Base-by-base conservation (phyloP, 306 rosid species). In the Dalbergia cochinchinensis region DNA sequence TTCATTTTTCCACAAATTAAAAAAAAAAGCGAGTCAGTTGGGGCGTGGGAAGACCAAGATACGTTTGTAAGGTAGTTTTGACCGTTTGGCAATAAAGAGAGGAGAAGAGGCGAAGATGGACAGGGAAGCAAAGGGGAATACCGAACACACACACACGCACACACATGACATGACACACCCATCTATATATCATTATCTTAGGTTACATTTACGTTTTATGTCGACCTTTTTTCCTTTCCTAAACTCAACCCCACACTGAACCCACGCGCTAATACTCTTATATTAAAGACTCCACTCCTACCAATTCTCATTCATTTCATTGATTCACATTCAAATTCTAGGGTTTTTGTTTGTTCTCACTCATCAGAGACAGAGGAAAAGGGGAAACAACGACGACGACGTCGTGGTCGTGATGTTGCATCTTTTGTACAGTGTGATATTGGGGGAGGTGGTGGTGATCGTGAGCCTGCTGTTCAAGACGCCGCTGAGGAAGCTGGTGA, bases 401-500 rank as follows among this genome's bases (percentile, higher is more conserved):
- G 58, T 1, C 48, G 53, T 10, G 12, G 10, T 42, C 11, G 6
- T 8, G 4, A 94, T 94, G 99, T 71, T 92, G 73, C 91, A 88
- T 82, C 89, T 93, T 39, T 85, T 94, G 0, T 94, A 72, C 82
- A 2, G 67, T 0, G 83, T 84, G 57, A 91, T 91, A 76, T 78
- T 75, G 35, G 78, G 58, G 16, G 74, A 94, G 83, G 81, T 91
- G 91, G 65, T 74, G 12, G 68, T 94, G 78, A 85, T 92, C 44
- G 18, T 90, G 15, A 80, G 73, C 35, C 83, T 94, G 0, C 72
- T 94, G 19, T 92, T 92, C 85, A 89, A 73, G 72, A 83, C 89
- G 11, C 97, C 97, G 11, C 37, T 88, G 61, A 88, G 95, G 85
- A 90, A 87, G 90, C 85, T 94, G 0, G 90, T 91, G 26, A 86